Base-by-base conservation (phyloP, 2,329 filamentous ascomycete genomes). In the Seiridium cupressi region DNA sequence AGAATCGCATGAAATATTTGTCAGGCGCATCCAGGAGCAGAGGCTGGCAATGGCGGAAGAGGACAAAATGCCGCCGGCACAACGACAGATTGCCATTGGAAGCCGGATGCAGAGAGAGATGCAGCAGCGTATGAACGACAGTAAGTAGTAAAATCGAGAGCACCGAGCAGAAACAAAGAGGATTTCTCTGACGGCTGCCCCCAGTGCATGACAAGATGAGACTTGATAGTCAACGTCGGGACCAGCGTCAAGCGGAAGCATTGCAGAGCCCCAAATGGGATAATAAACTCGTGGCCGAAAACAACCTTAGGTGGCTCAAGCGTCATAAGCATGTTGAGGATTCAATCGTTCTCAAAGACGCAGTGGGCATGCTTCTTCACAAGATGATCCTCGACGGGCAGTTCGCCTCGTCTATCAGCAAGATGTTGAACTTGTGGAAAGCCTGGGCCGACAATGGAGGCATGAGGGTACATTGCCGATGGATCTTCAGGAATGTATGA, bases 201-300 rank as follows among this genome's bases (percentile, higher is more conserved):
- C 31, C 42, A 81, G 78, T 80, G 74, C 74, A 75, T 3, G 79
- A 81, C 10, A 73, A 69, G 8, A 66, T 69, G 61, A 76, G 77
- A 26, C 65, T 68, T 1, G 71, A 79, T 1, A 68, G 65, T 7
- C 75, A 83, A 62, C 74, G 79, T n/a, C 73, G 70, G 5, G 80
- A 84, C 26, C 70, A 74, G n/a, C 76, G 79, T 26, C 68, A 74
- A 51, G 71, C 78, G 61, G 82, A 85, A 66, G 83, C 83, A 4
- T 66, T 85, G 13, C 81, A 83, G 60, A 83, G 80, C 57, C 79
- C 81, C 10, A 81, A 79, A 61, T 85, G 82, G 83, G 79, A 80
- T 58, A 73, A 75, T 6, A 75, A 74, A 59, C 73, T 78, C 3
- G 77, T 82, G 3, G 82, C 79, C 0, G 74, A 77, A 31, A 76